Evolutionary conservation across 2,329 filamentous ascomycete genomes (phyloP).

Genomic region (Rhynchosporium graminicola): DNA sequence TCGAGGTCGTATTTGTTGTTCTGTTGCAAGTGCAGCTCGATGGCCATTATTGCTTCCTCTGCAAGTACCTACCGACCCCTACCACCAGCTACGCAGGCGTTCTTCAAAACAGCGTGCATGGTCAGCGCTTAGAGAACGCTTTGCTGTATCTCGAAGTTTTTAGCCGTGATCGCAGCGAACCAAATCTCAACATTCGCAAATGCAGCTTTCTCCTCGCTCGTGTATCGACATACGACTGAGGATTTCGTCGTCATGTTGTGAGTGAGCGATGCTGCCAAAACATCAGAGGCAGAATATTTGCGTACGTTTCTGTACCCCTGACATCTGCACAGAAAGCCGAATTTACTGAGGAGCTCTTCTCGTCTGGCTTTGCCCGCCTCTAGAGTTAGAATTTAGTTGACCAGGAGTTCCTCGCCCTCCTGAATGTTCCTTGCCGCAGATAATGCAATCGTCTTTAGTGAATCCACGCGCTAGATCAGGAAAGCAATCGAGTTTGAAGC

Average conservation of each 20-base stretch:
- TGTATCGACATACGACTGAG: background rate
- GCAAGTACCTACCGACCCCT: background rate
- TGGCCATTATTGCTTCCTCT: background rate
- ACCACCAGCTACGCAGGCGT: background rate
- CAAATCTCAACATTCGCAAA: background rate
- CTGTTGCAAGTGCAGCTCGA: background rate
- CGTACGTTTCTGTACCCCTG: background rate
- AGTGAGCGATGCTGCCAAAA: background rate
- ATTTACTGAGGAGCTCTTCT: background rate
- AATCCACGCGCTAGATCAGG: constrained; percentile 11
- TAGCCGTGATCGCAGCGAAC: background rate
- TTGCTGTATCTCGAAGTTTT: background rate
- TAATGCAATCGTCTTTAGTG: background rate
- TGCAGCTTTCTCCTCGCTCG: background rate
- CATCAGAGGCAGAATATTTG: background rate
- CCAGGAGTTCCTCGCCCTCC: constrained; percentile 16
- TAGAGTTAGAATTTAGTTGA: background rate
- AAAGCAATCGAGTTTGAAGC: constrained; percentile 19
- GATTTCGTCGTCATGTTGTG: background rate
- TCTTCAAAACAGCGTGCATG: background rate
- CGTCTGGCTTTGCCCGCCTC: background rate
- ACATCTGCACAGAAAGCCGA: background rate
- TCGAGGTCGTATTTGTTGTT: constrained; percentile 4
- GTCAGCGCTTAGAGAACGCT: background rate
- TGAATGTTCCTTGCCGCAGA: constrained; percentile 10